Conservation (phyloP, 2,329 filamentous ascomycete genomes). For the Chrysoporthe deuterocubensis region DNA sequence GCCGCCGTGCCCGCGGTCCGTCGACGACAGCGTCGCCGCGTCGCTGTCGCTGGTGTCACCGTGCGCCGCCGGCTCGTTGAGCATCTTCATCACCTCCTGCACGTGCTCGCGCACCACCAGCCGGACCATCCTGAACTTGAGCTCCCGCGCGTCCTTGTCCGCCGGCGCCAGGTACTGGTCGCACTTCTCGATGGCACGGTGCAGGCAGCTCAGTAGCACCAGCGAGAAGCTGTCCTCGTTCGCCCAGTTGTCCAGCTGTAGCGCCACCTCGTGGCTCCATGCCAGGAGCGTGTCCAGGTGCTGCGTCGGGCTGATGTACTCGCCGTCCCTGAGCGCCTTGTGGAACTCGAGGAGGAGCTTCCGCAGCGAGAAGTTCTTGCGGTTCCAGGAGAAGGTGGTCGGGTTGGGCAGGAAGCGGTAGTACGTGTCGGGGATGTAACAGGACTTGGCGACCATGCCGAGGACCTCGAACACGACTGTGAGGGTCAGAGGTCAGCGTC, state of each 20-base stretch:
- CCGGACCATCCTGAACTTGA: conserved; percentile 44
- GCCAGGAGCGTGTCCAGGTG: conserved; percentile 27
- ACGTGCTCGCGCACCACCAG: conserved; percentile 54
- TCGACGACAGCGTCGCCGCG: conserved; percentile 20
- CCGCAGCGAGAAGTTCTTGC: conserved; percentile 49
- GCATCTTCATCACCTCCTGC: conserved; percentile 51
- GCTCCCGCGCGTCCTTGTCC: conserved; percentile 5
- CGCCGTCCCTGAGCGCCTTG: conserved; percentile 34
- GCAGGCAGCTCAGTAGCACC: conserved; percentile 44
- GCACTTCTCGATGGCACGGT: conserved; percentile 45
- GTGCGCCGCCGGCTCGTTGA: conserved; percentile 42
- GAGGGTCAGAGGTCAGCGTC: too few relatives aligned
- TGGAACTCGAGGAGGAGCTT: conserved; percentile 47
- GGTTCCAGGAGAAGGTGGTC: conserved; percentile 58
- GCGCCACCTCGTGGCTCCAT: conserved; percentile 20
- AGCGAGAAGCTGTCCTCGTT: conserved; percentile 37
- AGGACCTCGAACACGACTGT: conserved; percentile 61
- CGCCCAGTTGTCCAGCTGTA: conserved; percentile 25
- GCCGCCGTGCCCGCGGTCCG: conserved; percentile 12
- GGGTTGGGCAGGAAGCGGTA: conserved; percentile 63
- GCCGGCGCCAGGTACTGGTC: conserved; percentile 46
- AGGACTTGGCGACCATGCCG: conserved; percentile 58
- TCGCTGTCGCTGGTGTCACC: conserved; percentile 27
- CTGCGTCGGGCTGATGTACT: conserved; percentile 24
- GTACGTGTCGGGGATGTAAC: conserved; percentile 53